Evolutionary conservation across 192 early-diverging fungal genomes (phyloP), one percentile per base, ranked within the genome.

Genomic region (Backusella psychrophila): DNA sequence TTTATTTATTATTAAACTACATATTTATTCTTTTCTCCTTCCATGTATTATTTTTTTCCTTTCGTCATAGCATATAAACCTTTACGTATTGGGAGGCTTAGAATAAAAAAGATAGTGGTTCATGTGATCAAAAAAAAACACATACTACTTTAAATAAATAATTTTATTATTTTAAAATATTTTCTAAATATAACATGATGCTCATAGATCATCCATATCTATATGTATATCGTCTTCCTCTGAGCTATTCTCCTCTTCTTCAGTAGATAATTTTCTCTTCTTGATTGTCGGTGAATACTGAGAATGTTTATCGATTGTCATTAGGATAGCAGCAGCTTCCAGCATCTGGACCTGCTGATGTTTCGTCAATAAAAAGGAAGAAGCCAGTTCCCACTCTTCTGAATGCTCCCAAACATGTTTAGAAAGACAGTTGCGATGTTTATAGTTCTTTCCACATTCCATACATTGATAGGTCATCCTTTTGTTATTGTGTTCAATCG

Each of bases 361-460:
- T 78, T 92, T 92, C 38, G 87, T 84, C 17, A 91, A 74, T 66
- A 86, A 75, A 65, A 92, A 82, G 75, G 90, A 86, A 39, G 83
- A 78, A 11, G 89, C 79, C 67, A 90, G 80, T 63, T 86, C 86
- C 91, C 91, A 92, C 68, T 87, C 82, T 36, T 84, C 85, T 8
- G 90, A 90, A 69, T 92, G 91, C 72, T 92, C 90, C 91, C 90
- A 91, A 34, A 83, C 84, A 81, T 92, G 91, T 78, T 91, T 92
- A 72, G 78, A 68, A 17, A 92, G 78, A 75, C 89, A 91, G 68
- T 87, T 90, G 8, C 86, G 81, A 73, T 90, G 89, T 63, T 92
- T 92, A 82, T 91, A 92, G 0, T 75, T 59, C 73, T 92, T 92
- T 33, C 88, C 89, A 80, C 91, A 92, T 26, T 84, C 84, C 17